Percentiles rank a stretch among this genome's conserved stretches.
Conservation (phyloP, 2,329 filamentous ascomycete genomes). For the Aspergillus ochraceus region DNA sequence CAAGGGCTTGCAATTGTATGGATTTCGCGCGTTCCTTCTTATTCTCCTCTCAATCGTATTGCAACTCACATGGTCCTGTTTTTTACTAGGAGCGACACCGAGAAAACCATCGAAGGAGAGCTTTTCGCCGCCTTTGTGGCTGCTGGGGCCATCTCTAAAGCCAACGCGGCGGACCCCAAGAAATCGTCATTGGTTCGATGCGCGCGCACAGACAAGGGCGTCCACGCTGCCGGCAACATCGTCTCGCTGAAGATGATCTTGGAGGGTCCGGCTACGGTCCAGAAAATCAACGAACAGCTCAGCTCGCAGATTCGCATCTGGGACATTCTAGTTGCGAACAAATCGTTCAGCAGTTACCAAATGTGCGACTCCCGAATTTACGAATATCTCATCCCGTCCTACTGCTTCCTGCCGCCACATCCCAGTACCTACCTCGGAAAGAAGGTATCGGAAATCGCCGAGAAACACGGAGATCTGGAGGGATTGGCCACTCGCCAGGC, state of each 20-base stretch:
- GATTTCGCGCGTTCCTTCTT: neutral
- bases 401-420: slow-evolving; percentile 89
- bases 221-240: slow-evolving; percentile 93
- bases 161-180: slow-evolving; percentile 93
- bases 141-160: slow-evolving; percentile 91
- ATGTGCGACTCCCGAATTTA: slow-evolving; percentile 95
- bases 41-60: neutral
- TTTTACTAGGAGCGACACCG: slow-evolving; percentile 50
- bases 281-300: slow-evolving; percentile 86
- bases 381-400: slow-evolving; percentile 93
- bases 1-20: slow-evolving; percentile 87
- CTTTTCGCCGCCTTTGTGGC: slow-evolving; percentile 88
- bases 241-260: slow-evolving; percentile 95
- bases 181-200: slow-evolving; percentile 94
- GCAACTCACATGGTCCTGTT: slow-evolving; percentile 1
- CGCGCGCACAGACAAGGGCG: slow-evolving; percentile 94
- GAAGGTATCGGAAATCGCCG: slow-evolving; percentile 75
- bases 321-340: slow-evolving; percentile 87
- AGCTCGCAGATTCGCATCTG: slow-evolving; percentile 90
- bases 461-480: slow-evolving; percentile 70
- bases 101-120: slow-evolving; percentile 95
- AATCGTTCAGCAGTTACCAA: slow-evolving; percentile 91
- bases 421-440: slow-evolving; percentile 82
- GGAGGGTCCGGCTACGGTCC: slow-evolving; percentile 81
- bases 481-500: slow-evolving; percentile 68